Base-by-base conservation (phyloP, 495 filamentous ascomycete species). In the Hypoxylon fragiforme region DNA sequence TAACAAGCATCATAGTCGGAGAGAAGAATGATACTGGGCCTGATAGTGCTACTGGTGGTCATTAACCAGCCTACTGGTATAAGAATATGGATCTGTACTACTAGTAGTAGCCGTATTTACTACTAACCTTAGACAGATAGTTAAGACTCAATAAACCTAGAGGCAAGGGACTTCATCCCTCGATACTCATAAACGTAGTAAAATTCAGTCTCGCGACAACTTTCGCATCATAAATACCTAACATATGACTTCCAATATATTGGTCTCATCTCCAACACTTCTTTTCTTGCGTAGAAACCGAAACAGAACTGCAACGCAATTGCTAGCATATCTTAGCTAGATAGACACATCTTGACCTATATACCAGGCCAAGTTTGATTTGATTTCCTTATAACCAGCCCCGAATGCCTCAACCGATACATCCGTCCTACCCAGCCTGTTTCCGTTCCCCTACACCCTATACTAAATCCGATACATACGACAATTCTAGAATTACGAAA, bases 1-100 rank as follows among this genome's bases (percentile, higher is more conserved):
- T 60, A 14, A 50, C 9, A n/a, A 7, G 12, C 12, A 15, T 28
- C 9, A 42, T 44, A 81, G 77, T 80, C 28, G 78, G 78, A 22
- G 77, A 80, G 65, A 76, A 58, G 48, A 80, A 80, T 49, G 72
- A 61, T 12, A 63, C 66, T 5, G 75, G 72, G 2, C 75, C 74
- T 1, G 73, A 72, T 60, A 66, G 64, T 39, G 24, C 31, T 20
- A 56, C 58, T 20, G 53, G 52, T 26, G 32, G 26, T 3, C 51
- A 63, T 30, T 58, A 36, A 62, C 14, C 22, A 34, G 31, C 31
- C 31, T 34, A 7, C 31, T 12, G n/a, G n/a, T 28, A 28, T 9
- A 4, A 4, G 24, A 28, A 28, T n/a, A n/a, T n/a, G n/a, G n/a
- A n/a, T n/a, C n/a, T n/a, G n/a, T n/a, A n/a, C n/a, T n/a, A n/a